Conservation (phyloP, 2,329 filamentous ascomycete species). For the Venturia effusa region DNA sequence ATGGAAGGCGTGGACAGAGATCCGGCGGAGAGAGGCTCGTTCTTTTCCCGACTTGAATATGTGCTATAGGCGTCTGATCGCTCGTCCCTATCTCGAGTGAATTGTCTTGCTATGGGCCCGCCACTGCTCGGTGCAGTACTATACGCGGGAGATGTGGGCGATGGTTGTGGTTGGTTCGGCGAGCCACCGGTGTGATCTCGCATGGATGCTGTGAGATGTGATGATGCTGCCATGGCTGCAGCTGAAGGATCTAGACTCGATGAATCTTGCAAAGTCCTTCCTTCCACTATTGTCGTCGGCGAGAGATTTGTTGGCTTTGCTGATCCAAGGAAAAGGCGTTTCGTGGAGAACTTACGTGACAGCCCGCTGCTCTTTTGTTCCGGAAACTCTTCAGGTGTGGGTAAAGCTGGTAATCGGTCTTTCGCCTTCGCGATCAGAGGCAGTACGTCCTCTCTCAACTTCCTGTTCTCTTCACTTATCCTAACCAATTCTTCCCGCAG, state of each 20-base stretch:
- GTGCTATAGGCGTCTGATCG: slow-evolving; percentile 1
- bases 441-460: slow-evolving; percentile 80
- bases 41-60: slow-evolving; percentile 6
- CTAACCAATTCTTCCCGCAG: slow-evolving; percentile 46
- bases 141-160: slow-evolving; percentile 40
- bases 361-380: slow-evolving; percentile 31
- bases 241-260: slow-evolving; percentile 38
- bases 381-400: slow-evolving; percentile 33
- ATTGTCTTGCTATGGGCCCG: slow-evolving; percentile 13
- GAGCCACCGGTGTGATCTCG: slow-evolving; percentile 15
- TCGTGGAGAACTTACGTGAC: slow-evolving; percentile 42
- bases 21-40: background rate
- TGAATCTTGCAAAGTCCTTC: slow-evolving; percentile 29
- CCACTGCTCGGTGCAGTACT: slow-evolving; percentile 14
- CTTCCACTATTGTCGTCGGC: slow-evolving; percentile 35
- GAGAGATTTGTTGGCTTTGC: slow-evolving; percentile 37
- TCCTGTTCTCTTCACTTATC: slow-evolving; percentile 69
- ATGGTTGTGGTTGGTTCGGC: slow-evolving; percentile 29
- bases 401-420: slow-evolving; percentile 81
- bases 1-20: background rate
- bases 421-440: slow-evolving; percentile 85
- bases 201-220: slow-evolving; percentile 39
- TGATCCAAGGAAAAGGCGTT: slow-evolving; percentile 39
- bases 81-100: slow-evolving; percentile 15
- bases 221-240: slow-evolving; percentile 39